A percentile compares a stretch with the other conserved stretches of the same genome.
Evolutionary conservation across 345 rosid species (phyloP).

Genomic region (Dimocarpus longan): DNA sequence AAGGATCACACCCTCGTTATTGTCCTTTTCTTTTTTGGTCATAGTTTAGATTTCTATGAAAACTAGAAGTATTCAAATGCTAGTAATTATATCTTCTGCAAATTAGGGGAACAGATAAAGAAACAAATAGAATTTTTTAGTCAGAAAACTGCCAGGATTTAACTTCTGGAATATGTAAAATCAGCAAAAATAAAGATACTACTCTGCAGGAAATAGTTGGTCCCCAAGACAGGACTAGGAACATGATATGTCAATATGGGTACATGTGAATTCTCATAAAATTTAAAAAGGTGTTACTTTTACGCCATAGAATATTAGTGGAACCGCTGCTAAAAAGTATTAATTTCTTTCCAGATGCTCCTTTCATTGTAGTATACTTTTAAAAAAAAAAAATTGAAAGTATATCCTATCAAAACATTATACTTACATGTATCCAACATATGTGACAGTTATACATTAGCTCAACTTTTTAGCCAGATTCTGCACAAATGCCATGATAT

Average conservation of each 20-base stretch:
- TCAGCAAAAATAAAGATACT: neutral
- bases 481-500: neutral
- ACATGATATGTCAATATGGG: neutral
- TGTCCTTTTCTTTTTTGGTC: neutral
- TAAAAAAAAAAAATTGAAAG: too few relatives aligned
- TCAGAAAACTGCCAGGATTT: neutral
- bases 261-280: neutral
- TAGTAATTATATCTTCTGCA: neutral
- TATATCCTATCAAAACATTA: neutral
- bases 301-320: neutral
- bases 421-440: neutral
- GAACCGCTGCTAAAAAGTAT: neutral
- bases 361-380: neutral
- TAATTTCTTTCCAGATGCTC: neutral
- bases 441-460: neutral
- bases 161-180: neutral
- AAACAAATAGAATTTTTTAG: constrained; percentile 8
- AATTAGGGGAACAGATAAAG: neutral
- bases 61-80: neutral
- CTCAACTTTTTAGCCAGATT: neutral
- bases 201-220: neutral
- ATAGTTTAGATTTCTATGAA: neutral
- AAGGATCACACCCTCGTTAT: neutral
- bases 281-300: too few relatives aligned
- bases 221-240: neutral